Conservation (phyloP, 1,139 yeast genomes). For the Kodamaea suecica region DNA sequence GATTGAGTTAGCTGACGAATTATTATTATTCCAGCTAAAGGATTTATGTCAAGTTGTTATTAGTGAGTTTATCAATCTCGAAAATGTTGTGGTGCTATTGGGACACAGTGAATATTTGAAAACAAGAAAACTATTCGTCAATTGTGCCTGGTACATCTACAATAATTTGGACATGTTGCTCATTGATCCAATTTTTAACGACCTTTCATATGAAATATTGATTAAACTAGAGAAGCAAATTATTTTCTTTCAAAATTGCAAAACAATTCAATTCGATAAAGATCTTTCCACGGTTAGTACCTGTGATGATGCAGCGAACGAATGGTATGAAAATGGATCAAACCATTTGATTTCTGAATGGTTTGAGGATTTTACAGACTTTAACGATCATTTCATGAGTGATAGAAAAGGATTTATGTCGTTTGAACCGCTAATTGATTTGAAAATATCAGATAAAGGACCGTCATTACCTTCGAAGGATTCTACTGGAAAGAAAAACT, state of each 20-base stretch:
- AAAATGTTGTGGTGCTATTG: constrained; percentile 58
- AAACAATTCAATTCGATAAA: constrained; percentile 20
- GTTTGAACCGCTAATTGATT: constrained; percentile 52
- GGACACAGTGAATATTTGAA: constrained; percentile 51
- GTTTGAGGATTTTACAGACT: constrained; percentile 30
- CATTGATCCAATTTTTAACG: constrained; percentile 42
- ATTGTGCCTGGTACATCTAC: constrained; percentile 67
- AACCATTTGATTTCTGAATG: constrained; percentile 26
- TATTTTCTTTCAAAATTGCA: constrained; percentile 28
- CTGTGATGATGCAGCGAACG: constrained; percentile 11
- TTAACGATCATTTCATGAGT: constrained; percentile 51
- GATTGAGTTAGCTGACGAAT: constrained; percentile 61
- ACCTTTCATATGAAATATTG: constrained; percentile 28
- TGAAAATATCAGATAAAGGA: constrained; percentile 22
- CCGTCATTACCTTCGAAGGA: background rate
- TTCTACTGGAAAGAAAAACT: constrained; percentile 12
- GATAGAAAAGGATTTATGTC: constrained; percentile 36
- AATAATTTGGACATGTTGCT: constrained; percentile 64
- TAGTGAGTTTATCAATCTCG: constrained; percentile 55
- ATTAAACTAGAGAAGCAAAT: constrained; percentile 29
- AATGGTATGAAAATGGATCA: constrained; percentile 26
- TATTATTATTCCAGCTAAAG: constrained; percentile 58
- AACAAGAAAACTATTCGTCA: constrained; percentile 54
- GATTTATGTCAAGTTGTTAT: constrained; percentile 61
- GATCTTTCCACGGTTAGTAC: background rate